Evolutionary conservation across 2,329 filamentous ascomycete genomes (phyloP), one percentile per base, ranked within the genome.

Genomic region (Curvularia lunata): DNA sequence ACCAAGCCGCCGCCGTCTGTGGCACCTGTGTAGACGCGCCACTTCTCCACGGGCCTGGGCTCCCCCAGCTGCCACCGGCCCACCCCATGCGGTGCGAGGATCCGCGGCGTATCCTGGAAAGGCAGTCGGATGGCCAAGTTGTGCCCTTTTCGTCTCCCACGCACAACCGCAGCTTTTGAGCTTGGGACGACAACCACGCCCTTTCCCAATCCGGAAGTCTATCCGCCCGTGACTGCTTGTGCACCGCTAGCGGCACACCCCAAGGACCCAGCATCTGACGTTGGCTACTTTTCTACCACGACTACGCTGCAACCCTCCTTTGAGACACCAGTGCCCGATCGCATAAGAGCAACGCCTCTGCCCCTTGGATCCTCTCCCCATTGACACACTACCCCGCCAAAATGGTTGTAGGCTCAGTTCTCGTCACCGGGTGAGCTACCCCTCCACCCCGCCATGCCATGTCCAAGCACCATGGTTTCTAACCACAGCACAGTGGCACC

Each of bases 371-470:
- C 19, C 23, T n/a, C 28, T 34, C 19, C 8, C 19, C 38, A n/a
- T 13, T 12, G 41, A 46, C 25, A 45, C 18, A 13, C 8, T 45
- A 48, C 42, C 18, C 50, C 50, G 19, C 62, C 63, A 69, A 67
- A 34, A 96, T 96, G 91, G 80, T 89, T 77, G 85, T 91, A 68
- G 91, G 92, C 82, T 95, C 92, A 62, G 91, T 97, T 75, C 86
- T 97, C 74, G 88, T 97, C 76, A 93, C 93, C 72, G 93, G 93
- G 93, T 97, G 88, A 82, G 77, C 57, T 69, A 56, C 70, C 58
- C 71, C 72, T 65, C 65, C 58, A 65, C 65, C 69, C 63, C 69
- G 67, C 67, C 69, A 45, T 30, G 47, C 40, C 47, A 54, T 52
- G 19, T 25, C 52, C 46, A 49, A n/a, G 16, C 23, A 12, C 51